phyloP scores from a whole-genome alignment of 805 yeast species.

The Peterozyma xylosa region DNA sequence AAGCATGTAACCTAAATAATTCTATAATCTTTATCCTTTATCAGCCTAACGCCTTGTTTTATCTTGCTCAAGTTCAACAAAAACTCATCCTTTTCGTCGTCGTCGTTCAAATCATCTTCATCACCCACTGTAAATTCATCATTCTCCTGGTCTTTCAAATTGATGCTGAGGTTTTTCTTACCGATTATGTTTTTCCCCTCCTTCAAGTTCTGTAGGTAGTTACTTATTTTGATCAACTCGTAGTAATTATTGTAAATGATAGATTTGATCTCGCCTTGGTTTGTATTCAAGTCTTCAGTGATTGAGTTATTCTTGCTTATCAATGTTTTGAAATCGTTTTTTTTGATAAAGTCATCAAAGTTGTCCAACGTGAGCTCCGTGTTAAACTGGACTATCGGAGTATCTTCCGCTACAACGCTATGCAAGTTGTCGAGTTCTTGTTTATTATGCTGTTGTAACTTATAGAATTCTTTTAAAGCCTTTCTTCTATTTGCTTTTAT shows the following conservation, averaged over 20 bases:
- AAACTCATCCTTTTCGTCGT: constrained; percentile 11
- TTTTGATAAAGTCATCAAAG: constrained; percentile 23
- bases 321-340: constrained; percentile 22
- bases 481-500: constrained; percentile 22
- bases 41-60: constrained; percentile 13
- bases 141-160: not conserved
- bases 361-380: constrained; percentile 19
- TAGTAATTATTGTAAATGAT: constrained; percentile 71
- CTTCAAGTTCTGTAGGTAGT: constrained; percentile 36
- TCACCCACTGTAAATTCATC: not conserved
- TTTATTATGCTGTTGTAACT: constrained; percentile 22
- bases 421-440: constrained; percentile 13
- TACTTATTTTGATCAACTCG: constrained; percentile 61
- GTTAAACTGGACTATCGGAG: constrained; percentile 3
- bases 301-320: constrained; percentile 30
- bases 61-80: constrained; percentile 18
- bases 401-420: not conserved
- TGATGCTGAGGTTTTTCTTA: not conserved
- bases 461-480: constrained; percentile 35
- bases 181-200: constrained; percentile 1
- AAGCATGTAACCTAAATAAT: constrained; percentile 1
- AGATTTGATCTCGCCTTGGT: constrained; percentile 57
- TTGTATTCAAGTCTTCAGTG: constrained; percentile 38
- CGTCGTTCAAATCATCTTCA: constrained; percentile 7
- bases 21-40: constrained; percentile 11